Base-by-base conservation (phyloP, 2,329 filamentous ascomycete species). In the Verruconis gallopava region DNA sequence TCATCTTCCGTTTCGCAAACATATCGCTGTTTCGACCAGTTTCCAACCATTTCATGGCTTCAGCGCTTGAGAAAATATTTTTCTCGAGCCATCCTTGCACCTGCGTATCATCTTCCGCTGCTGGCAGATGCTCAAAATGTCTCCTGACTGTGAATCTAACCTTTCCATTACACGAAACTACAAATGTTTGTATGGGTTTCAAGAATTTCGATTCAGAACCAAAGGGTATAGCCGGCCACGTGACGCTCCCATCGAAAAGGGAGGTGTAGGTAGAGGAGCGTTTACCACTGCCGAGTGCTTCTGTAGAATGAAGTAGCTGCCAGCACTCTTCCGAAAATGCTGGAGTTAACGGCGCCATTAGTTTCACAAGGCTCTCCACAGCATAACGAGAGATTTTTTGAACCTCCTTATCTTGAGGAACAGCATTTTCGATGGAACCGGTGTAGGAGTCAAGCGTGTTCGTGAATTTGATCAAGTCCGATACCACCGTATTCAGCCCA, bases 301-400 rank as follows among this genome's bases (percentile, higher is more conserved):
- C 5, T 11, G 11, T 18, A 12, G 14, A 5, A 9, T 62, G 55
- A 3, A 88, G 66, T 2, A 72, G 52, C 47, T 72, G 68, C 83
- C 83, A 93, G 57, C 77, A 83, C 62, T 93, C 84, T 50, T 89
- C 85, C 1, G 84, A 72, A 45, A 91, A 76, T 0, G 81, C 83
- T 0, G 86, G 86, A 0, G 82, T 75, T 40, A 93, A 76, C 3
- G 86, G 86, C 0, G 84, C 81, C 50, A 88, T 66, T 64, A 93
- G 75, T 38, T 75, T 75, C 32, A 89, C 56, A 5, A 93, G 69
- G 3, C 22, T 25, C 21, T 37, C 4, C 3, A 15, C 17, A 9
- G 21, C 21, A 4, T 17, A 9, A 20, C 12, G n/a, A n/a, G 5
- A 17, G 14, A 25, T 32, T 4, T 18, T 5, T 18, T 14, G 14